Percentiles rank a stretch among this genome's conserved stretches.
Evolutionary conservation across 257 asterid genomes (phyloP).

Genomic region (Vinca minor): DNA sequence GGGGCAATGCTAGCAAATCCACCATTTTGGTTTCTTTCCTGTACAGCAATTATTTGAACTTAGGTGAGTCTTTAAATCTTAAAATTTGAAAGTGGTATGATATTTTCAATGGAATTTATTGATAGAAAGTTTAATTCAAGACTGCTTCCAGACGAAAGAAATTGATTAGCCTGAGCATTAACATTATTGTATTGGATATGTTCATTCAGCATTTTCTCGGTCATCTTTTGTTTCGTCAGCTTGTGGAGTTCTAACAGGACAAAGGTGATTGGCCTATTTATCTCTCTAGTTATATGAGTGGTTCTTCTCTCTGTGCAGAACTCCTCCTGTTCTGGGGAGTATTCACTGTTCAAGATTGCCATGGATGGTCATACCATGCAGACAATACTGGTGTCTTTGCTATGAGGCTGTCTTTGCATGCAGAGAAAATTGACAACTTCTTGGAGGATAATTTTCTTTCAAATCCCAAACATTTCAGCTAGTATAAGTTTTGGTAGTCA

Average conservation of each 20-base stretch:
- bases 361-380: slow-evolving; percentile 69
- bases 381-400: slow-evolving; percentile 71
- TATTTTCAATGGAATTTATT: not conserved
- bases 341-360: slow-evolving; percentile 48
- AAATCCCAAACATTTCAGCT: too few species aligned
- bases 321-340: slow-evolving; percentile 34
- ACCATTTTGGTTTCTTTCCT: slow-evolving; percentile 51
- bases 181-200: slow-evolving; percentile 3
- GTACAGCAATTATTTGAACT: slow-evolving; percentile 65
- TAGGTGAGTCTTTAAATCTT: slow-evolving; percentile 39
- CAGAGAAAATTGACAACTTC: slow-evolving; percentile 24
- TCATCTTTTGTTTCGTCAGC: slow-evolving; percentile 54
- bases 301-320: slow-evolving; percentile 40
- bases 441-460: not conserved
- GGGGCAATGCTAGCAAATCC: slow-evolving; percentile 21
- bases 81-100: not conserved
- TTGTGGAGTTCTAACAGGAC: slow-evolving; percentile 73
- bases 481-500: too few species aligned
- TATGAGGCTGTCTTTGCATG: slow-evolving; percentile 49
- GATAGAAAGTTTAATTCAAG: too few species aligned
- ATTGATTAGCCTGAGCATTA: not conserved
- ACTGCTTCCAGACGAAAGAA: not conserved
- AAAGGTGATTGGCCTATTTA: slow-evolving; percentile 30
- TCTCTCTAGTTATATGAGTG: not conserved
- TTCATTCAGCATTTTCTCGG: slow-evolving; percentile 47